These are phyloP conservation scores for Botrytis tulipae DNA, from an alignment of 2,329 filamentous ascomycete genomes.

Conservation along the genomic window DNA sequence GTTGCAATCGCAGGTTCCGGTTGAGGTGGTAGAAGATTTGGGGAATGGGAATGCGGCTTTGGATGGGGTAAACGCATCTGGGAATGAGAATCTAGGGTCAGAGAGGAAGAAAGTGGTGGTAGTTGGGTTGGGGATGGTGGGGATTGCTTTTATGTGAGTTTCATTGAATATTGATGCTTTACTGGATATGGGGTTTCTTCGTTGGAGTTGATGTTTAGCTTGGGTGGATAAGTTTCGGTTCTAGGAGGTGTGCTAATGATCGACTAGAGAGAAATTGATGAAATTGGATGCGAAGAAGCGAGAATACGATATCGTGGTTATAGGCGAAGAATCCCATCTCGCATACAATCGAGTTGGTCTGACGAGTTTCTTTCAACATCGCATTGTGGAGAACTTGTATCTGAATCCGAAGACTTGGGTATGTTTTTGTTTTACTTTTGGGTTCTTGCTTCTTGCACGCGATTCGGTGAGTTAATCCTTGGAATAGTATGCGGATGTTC, in stretches of 20 bases:
- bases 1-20: slow-evolving; percentile 33
- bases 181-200: too few species aligned
- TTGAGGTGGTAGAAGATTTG: slow-evolving; percentile 28
- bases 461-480: neutral
- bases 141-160: slow-evolving; percentile 80
- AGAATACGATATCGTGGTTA: slow-evolving; percentile 78
- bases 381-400: slow-evolving; percentile 83
- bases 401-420: slow-evolving; percentile 84
- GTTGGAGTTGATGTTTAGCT: too few species aligned
- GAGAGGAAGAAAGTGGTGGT: slow-evolving; percentile 70
- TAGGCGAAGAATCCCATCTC: slow-evolving; percentile 83
- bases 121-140: slow-evolving; percentile 89
- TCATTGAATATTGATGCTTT: neutral
- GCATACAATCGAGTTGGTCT: slow-evolving; percentile 90
- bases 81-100: slow-evolving; percentile 28
- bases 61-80: slow-evolving; percentile 32
- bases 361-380: slow-evolving; percentile 84
- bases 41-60: slow-evolving; percentile 29
- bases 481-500: slow-evolving; percentile 33
- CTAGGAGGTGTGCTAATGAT: neutral
- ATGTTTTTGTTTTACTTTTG: slow-evolving; percentile 31
- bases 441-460: too few species aligned
- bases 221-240: too few species aligned
- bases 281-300: slow-evolving; percentile 75
- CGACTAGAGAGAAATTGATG: slow-evolving; percentile 75